Evolutionary conservation across 2,329 filamentous ascomycete genomes (phyloP), one percentile per base, ranked within the genome.

Genomic region (Cyclaneusma minus): DNA sequence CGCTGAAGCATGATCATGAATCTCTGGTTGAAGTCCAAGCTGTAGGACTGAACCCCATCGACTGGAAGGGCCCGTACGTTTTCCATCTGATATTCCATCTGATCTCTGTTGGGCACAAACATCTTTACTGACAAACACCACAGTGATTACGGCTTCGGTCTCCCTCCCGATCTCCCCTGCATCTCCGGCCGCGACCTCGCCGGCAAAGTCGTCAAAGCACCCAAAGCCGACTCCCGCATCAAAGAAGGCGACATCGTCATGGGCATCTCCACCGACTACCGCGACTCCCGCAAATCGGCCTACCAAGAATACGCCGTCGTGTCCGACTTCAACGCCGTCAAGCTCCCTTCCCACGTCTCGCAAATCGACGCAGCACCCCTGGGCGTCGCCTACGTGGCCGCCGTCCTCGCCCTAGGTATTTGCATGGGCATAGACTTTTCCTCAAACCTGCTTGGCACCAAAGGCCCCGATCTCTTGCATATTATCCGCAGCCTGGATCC

Each of bases 61-160:
- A 84, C 46, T 84, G 79, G 79, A 84, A 84, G 53, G 64, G 69
- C 32, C 70, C 74, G 73, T 78, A 53, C 41, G 67, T 57, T 77
- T 2, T 50, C n/a, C n/a, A n/a, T n/a, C n/a, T n/a, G n/a, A n/a
- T n/a, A n/a, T n/a, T n/a, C 79, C 2, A 60, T 79, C 9, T 63
- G 62, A 43, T 60, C 67, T 2, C 51, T 60, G 16, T 79, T 39
- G 75, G 76, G 0, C 50, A 82, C 18, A 82, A 82, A 37, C 77
- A 76, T 0, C 73, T 82, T 27, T 76, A 81, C 44, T 80, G 70
- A 70, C 79, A 79, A 49, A 60, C 62, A 27, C 65, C 69, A 70
- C 21, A 46, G 42, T 12, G 43, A 45, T 25, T 46, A 44, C 29
- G 43, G 43, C 11, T 46, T 35, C 24, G 43, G 43, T 6, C 29